phyloP scores from a whole-genome alignment of 495 filamentous ascomycete genomes.

The Lophiostoma macrostomum region DNA sequence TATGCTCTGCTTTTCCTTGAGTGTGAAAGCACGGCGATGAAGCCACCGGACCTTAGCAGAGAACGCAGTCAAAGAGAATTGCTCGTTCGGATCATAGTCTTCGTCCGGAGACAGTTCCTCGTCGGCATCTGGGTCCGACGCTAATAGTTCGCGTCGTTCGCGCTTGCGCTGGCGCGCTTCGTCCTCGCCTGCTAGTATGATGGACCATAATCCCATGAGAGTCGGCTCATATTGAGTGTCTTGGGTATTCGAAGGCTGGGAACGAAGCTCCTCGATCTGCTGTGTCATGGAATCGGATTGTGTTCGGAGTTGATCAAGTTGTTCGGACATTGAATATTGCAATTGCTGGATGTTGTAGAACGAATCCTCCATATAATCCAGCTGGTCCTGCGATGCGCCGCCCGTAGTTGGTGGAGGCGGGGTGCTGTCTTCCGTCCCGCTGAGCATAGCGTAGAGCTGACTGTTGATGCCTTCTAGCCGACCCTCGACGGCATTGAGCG shows the following conservation, averaged over 20 bases:
- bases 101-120: conserved; percentile 38
- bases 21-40: conserved; percentile 56
- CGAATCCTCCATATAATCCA: conserved; percentile 35
- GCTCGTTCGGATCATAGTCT: conserved; percentile 47
- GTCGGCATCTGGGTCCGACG: conserved; percentile 48
- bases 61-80: conserved; percentile 66
- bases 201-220: conserved; percentile 70
- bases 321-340: conserved; percentile 17
- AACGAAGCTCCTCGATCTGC: conserved; percentile 18
- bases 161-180: conserved; percentile 54
- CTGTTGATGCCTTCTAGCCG: conserved; percentile 37
- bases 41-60: conserved; percentile 74
- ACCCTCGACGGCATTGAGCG: conserved; percentile 34
- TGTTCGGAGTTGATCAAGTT: no score
- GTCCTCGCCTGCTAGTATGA: conserved; percentile 61
- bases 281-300: no score
- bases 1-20: conserved; percentile 81
- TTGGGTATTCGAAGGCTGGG: conserved; percentile 33
- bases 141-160: conserved; percentile 47
- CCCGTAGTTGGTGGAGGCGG: conserved; percentile 28
- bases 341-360: conserved; percentile 31
- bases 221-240: conserved; percentile 57
- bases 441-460: conserved; percentile 35
- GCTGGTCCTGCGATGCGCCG: conserved; percentile 28
- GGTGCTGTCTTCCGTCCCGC: conserved; percentile 13